phyloP scores from a whole-genome alignment of 345 rosid species.

The Durio zibethinus region DNA sequence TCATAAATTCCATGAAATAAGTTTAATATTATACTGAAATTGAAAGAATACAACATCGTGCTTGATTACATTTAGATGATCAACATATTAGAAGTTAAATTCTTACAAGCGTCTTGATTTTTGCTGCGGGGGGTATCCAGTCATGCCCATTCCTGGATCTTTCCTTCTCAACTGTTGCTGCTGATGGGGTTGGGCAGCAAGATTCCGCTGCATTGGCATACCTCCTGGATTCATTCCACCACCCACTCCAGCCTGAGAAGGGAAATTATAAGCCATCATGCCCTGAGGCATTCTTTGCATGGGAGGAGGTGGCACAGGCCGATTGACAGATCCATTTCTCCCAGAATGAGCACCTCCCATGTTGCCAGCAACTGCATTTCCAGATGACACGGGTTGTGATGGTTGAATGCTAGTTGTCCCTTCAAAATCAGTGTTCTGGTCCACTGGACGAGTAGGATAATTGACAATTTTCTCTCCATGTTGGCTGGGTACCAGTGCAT shows the following conservation, averaged over 20 bases:
- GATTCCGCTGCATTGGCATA: slow-evolving; percentile 71
- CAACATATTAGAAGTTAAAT: background rate
- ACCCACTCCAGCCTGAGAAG: slow-evolving; percentile 55
- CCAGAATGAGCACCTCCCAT: slow-evolving; percentile 57
- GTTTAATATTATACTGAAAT: background rate
- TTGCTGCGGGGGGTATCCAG: slow-evolving; percentile 85
- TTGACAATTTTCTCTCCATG: slow-evolving; percentile 78
- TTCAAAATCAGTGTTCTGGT: slow-evolving; percentile 80
- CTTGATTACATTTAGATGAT: background rate
- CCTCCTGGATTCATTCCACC: slow-evolving; percentile 73
- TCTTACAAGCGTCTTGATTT: slow-evolving; percentile 69
- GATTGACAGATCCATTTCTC: slow-evolving; percentile 56
- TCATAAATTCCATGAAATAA: background rate
- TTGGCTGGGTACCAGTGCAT: slow-evolving; percentile 73
- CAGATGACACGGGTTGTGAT: slow-evolving; percentile 64
- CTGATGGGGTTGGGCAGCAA: slow-evolving; percentile 60
- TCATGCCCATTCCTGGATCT: slow-evolving; percentile 76
- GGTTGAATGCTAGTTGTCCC: slow-evolving; percentile 88
- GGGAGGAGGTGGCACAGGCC: slow-evolving; percentile 58
- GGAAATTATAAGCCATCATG: slow-evolving; percentile 62
- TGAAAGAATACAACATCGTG: slow-evolving; percentile 3
- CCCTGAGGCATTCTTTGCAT: slow-evolving; percentile 82
- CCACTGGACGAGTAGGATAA: slow-evolving; percentile 90
- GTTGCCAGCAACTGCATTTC: slow-evolving; percentile 55
- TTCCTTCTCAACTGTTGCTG: slow-evolving; percentile 79